Evolutionary conservation across 371 early-diverging fungal genomes (phyloP).

Genomic region (Globomyces sp.): DNA sequence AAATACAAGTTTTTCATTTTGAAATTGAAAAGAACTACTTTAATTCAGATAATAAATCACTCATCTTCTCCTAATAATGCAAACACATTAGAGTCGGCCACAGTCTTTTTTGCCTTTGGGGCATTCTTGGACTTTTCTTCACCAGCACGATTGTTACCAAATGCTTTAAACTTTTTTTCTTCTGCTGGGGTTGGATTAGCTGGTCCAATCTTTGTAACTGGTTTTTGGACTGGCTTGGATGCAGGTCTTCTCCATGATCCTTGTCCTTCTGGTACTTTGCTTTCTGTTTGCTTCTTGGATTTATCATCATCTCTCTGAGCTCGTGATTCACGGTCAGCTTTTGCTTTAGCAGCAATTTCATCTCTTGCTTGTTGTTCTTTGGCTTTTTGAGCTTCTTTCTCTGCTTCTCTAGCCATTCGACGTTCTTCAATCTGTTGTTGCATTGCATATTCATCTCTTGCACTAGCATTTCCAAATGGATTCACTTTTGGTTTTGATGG

Average conservation of each 20-base stretch:
- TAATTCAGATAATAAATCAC: too few relatives aligned
- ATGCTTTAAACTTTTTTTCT: constrained; percentile 6
- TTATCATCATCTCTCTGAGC: background rate
- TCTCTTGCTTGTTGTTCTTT: background rate
- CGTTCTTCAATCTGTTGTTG: constrained; percentile 70
- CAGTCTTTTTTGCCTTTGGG: constrained; percentile 10
- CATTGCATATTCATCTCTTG: constrained; percentile 71
- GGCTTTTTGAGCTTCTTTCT: constrained; percentile 27
- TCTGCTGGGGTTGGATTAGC: constrained; percentile 7
- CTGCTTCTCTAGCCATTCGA: constrained; percentile 37
- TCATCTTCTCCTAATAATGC: constrained; percentile 9
- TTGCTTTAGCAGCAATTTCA: constrained; percentile 11
- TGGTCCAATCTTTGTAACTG: background rate
- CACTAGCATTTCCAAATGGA: constrained; percentile 82
- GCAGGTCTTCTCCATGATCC: constrained; percentile 6
- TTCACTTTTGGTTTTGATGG: constrained; percentile 55
- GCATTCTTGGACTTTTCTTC: background rate
- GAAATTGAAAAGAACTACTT: too few relatives aligned
- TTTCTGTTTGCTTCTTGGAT: background rate
- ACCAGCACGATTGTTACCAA: background rate
- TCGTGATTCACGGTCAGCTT: background rate
- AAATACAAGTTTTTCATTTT: too few relatives aligned
- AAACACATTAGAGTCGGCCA: background rate
- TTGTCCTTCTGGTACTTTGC: constrained; percentile 5
- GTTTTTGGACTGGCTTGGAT: background rate